Evolutionary conservation across 768 basidiomycete genomes (phyloP).

Genomic region (Stropharia rugosoannulata): DNA sequence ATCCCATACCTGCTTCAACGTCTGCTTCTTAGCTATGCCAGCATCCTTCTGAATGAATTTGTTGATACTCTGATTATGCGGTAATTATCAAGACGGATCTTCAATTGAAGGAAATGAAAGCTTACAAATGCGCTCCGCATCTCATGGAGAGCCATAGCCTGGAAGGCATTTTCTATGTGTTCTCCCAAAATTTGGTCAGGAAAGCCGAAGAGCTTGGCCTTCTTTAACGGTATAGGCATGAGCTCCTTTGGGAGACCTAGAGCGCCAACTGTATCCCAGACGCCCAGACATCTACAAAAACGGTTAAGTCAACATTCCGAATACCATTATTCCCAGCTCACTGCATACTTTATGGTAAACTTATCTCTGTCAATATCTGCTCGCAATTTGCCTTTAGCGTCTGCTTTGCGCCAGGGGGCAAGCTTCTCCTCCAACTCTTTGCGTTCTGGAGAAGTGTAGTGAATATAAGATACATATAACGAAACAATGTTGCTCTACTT

Average conservation of each 20-base stretch:
- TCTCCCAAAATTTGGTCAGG: conserved; percentile 55
- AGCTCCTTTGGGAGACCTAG: conserved; percentile 71
- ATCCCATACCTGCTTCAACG: conserved; percentile 55
- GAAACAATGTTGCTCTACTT: conserved; percentile 16
- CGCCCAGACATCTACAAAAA: conserved; percentile 59
- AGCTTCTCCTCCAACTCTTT: conserved; percentile 48
- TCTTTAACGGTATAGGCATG: conserved; percentile 39
- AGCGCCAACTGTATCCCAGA: conserved; percentile 79
- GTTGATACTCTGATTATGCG: conserved; percentile 45
- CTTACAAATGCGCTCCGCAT: conserved; percentile 67
- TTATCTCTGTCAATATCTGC: conserved; percentile 41
- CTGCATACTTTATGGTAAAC: conserved; percentile 63
- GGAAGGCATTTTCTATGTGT: conserved; percentile 66
- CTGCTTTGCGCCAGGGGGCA: conserved; percentile 50
- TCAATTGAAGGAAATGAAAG: background rate
- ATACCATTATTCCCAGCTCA: background rate
- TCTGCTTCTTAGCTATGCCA: conserved; percentile 54
- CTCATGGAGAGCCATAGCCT: conserved; percentile 71
- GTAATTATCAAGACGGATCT: background rate
- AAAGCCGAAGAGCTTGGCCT: conserved; percentile 63
- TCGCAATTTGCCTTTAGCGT: conserved; percentile 53
- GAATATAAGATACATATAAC: background rate
- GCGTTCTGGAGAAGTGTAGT: conserved; percentile 21
- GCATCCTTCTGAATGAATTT: conserved; percentile 60
- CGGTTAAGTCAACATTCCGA: background rate